phyloP scores from a whole-genome alignment of 352 stramenopile genomes.

The Hyaloperonospora brassicae region DNA sequence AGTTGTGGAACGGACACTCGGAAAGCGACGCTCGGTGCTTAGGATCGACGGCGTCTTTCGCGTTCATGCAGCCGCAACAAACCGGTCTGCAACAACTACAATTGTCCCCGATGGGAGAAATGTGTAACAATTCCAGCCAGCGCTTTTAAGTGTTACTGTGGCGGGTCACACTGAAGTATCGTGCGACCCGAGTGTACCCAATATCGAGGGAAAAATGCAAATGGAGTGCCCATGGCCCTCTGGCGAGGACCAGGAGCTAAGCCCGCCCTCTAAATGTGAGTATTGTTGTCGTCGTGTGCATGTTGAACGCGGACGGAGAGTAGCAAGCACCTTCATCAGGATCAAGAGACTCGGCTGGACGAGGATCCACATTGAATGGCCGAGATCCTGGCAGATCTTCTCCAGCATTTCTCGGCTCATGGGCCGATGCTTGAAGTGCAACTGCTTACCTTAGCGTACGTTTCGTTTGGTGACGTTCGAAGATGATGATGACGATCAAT shows the following conservation, averaged over 20 bases:
- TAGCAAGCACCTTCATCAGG: conserved; percentile 20
- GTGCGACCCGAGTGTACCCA: neutral
- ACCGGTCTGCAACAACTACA: conserved; percentile 26
- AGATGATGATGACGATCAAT: too few relatives aligned
- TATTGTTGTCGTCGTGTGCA: conserved; percentile 18
- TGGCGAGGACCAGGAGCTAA: neutral
- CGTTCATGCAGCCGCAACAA: conserved; percentile 26
- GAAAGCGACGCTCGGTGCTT: conserved; percentile 10
- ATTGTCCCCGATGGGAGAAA: conserved; percentile 25
- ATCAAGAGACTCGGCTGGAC: conserved; percentile 20
- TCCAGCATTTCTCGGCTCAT: too few relatives aligned
- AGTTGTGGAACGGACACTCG: conserved; percentile 21
- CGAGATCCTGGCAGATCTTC: too few relatives aligned
- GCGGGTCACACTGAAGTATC: neutral
- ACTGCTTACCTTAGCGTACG: too few relatives aligned
- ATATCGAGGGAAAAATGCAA: neutral
- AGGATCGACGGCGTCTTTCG: conserved; percentile 11
- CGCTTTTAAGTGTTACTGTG: conserved; percentile 21
- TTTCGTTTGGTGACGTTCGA: too few relatives aligned
- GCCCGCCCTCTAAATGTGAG: conserved; percentile 5
- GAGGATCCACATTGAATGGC: conserved; percentile 8
- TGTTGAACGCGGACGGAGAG: conserved; percentile 20
- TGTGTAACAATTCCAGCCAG: conserved; percentile 19
- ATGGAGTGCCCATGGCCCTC: neutral
- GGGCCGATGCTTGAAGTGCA: too few relatives aligned